phyloP scores from a whole-genome alignment of 495 filamentous ascomycete genomes.

The Hypoxylon subgilvum region DNA sequence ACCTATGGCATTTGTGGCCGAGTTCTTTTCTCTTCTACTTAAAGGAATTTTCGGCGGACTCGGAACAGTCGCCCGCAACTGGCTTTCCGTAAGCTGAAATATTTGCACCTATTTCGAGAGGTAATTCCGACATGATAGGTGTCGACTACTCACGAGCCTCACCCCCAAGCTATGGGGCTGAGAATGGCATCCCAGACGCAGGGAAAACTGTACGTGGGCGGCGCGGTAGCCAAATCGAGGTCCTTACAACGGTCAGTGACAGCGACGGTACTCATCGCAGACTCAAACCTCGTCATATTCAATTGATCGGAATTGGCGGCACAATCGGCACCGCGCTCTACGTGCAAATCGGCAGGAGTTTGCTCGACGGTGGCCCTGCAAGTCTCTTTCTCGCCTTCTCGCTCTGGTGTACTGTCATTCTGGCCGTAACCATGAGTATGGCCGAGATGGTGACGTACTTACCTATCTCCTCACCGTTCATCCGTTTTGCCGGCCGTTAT shows the following conservation, averaged over 20 bases:
- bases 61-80: neutral
- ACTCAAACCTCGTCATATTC: slow-evolving; percentile 58
- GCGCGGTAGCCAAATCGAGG: slow-evolving; percentile 23
- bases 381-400: slow-evolving; percentile 80
- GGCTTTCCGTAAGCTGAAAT: slow-evolving; percentile 14
- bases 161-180: slow-evolving; percentile 11
- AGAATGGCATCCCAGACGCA: slow-evolving; percentile 10
- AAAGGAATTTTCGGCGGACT: slow-evolving; percentile 36
- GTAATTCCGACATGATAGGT: slow-evolving; percentile 15
- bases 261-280: slow-evolving; percentile 47
- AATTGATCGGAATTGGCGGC: slow-evolving; percentile 55
- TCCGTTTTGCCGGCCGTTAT: slow-evolving; percentile 74
- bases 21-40: slow-evolving; percentile 54
- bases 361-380: slow-evolving; percentile 75
- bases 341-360: slow-evolving; percentile 70
- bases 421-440: slow-evolving; percentile 66
- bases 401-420: slow-evolving; percentile 64
- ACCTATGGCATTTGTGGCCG: slow-evolving; percentile 48
- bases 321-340: slow-evolving; percentile 77
- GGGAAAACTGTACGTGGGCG: slow-evolving; percentile 25
- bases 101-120: neutral
- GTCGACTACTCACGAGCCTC: slow-evolving; percentile 19
- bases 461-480: slow-evolving; percentile 75
- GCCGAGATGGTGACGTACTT: slow-evolving; percentile 78
- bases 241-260: slow-evolving; percentile 24